Percentiles rank a stretch among this genome's conserved stretches.
phyloP scores from a whole-genome alignment of 1,139 yeast species.

The Kazachstania sp. region DNA sequence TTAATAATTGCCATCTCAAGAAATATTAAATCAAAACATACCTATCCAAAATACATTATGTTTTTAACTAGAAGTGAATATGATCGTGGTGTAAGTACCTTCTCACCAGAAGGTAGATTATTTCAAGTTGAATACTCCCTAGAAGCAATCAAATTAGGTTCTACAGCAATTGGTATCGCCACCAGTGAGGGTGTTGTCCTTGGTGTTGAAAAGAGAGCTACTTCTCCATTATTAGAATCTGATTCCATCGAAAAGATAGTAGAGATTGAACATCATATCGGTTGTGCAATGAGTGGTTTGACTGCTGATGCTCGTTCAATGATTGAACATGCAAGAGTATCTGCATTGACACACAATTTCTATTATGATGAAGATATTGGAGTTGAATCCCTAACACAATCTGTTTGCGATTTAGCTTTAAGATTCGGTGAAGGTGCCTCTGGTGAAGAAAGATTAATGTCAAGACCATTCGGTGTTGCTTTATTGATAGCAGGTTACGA shows the following conservation, averaged over 20 bases:
- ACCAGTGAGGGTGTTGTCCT: conserved; percentile 95
- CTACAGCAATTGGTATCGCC: conserved; percentile 95
- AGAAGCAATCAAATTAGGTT: conserved; percentile 89
- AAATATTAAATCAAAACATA: neutral
- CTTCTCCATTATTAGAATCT: conserved; percentile 83
- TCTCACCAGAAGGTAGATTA: conserved; percentile 97
- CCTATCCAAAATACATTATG: conserved; percentile 39
- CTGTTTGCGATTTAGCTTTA: conserved; percentile 93
- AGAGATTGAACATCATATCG: conserved; percentile 88
- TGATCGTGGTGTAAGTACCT: conserved; percentile 97
- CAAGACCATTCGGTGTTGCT: conserved; percentile 99
- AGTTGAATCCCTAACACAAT: conserved; percentile 90
- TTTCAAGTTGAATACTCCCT: conserved; percentile 97
- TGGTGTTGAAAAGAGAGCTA: conserved; percentile 95
- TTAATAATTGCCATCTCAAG: neutral
- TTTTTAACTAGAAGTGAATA: conserved; percentile 97
- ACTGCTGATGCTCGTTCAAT: conserved; percentile 98
- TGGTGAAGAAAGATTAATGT: conserved; percentile 95
- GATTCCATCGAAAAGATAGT: conserved; percentile 93
- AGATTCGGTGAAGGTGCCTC: conserved; percentile 98
- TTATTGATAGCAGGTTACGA: conserved; percentile 91
- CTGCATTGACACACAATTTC: conserved; percentile 79
- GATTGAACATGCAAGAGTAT: conserved; percentile 96
- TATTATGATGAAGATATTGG: conserved; percentile 89
- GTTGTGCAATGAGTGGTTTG: conserved; percentile 98